Percentiles rank a stretch among this genome's conserved stretches.
Conservation (phyloP, 306 rosid genomes). For the Vigna reflexopilosa region DNA sequence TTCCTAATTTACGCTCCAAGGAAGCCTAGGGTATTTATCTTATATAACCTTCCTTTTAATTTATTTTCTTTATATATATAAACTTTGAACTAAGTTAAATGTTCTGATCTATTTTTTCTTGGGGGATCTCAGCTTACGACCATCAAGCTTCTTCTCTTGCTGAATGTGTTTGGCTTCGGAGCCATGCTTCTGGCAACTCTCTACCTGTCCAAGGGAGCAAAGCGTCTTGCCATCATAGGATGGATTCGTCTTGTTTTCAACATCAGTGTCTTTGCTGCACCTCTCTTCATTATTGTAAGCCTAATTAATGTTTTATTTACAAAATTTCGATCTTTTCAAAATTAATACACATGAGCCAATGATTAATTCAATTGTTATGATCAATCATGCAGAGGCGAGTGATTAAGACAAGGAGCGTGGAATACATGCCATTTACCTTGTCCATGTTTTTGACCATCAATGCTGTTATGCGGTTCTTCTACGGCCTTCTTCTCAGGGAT, state of each 20-base stretch:
- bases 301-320: too few species aligned
- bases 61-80: background rate
- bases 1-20: constrained; percentile 75
- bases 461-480: constrained; percentile 97
- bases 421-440: constrained; percentile 87
- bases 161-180: constrained; percentile 82
- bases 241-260: constrained; percentile 91
- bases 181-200: constrained; percentile 71
- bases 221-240: constrained; percentile 71
- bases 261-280: constrained; percentile 85
- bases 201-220: constrained; percentile 62
- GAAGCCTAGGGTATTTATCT: constrained; percentile 63
- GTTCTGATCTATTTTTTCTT: background rate
- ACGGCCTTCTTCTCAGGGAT: constrained; percentile 83
- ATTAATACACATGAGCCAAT: background rate
- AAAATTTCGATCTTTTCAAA: background rate
- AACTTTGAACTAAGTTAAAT: background rate
- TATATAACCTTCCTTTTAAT: background rate
- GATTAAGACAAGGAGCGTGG: constrained; percentile 77
- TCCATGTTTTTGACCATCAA: constrained; percentile 80
- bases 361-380: constrained; percentile 3
- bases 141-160: constrained; percentile 57
- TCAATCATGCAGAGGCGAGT: constrained; percentile 68
- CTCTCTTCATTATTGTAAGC: constrained; percentile 84
- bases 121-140: constrained; percentile 59